phyloP scores from a whole-genome alignment of 192 early-diverging fungal genomes.

The Coemansia sp. region DNA sequence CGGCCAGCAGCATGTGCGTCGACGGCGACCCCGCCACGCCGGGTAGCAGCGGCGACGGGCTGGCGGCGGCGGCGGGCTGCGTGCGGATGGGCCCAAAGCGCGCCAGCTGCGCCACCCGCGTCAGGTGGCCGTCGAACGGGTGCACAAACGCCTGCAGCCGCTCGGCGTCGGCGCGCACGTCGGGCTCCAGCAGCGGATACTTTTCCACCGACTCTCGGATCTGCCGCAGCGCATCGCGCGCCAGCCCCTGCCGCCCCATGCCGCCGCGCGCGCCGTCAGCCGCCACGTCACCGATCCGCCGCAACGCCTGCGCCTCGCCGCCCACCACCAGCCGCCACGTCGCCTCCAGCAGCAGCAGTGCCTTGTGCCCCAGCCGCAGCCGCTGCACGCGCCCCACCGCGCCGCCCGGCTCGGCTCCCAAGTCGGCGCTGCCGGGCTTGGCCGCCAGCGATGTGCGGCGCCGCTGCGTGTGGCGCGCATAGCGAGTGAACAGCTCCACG shows the following conservation, averaged over 20 bases:
- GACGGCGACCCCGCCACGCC: constrained; percentile 12
- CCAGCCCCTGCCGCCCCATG: constrained; percentile 9
- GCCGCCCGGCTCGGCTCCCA: background rate
- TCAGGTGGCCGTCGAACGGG: constrained; percentile 49
- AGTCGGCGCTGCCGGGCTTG: background rate
- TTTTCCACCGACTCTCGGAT: constrained; percentile 17
- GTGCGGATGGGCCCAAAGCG: constrained; percentile 36
- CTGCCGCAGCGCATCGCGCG: constrained; percentile 47
- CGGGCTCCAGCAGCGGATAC: constrained; percentile 31
- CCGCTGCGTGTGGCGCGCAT: constrained; percentile 17
- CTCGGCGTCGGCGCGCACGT: constrained; percentile 12
- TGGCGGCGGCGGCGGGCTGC: background rate
- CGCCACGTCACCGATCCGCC: constrained; percentile 10
- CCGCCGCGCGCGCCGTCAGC: background rate
- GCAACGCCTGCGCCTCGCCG: constrained; percentile 30
- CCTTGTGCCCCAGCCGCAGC: constrained; percentile 44
- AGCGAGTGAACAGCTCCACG: constrained; percentile 29
- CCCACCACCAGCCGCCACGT: constrained; percentile 44
- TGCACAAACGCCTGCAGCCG: constrained; percentile 36
- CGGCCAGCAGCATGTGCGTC: constrained; percentile 25
- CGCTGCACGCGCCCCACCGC: constrained; percentile 31
- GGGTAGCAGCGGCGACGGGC: background rate
- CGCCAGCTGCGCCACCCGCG: constrained; percentile 22
- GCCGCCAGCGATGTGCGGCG: background rate
- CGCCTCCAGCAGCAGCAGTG: constrained; percentile 34